Evolutionary conservation across 1,139 yeast species (phyloP).

Genomic region (Petasospora rhodanensis): DNA sequence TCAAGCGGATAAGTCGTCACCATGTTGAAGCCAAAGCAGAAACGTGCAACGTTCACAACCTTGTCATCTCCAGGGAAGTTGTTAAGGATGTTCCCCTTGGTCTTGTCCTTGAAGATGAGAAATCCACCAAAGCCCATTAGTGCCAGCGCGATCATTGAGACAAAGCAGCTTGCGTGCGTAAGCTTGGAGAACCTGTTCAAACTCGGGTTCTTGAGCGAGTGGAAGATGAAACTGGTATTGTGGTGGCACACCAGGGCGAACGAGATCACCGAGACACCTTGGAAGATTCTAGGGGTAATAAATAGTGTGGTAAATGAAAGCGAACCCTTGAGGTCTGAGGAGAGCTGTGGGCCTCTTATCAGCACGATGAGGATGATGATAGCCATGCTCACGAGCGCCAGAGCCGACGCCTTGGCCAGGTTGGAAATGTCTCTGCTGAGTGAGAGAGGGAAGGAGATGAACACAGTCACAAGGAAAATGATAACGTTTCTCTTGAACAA

Average conservation of each 20-base stretch:
- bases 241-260: conserved; percentile 96
- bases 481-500: conserved; percentile 62
- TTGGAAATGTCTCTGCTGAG: conserved; percentile 77
- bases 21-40: conserved; percentile 93
- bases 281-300: conserved; percentile 65
- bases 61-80: conserved; percentile 75
- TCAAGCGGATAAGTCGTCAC: conserved; percentile 90
- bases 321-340: conserved; percentile 41
- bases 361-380: conserved; percentile 73
- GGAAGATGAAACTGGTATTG: conserved; percentile 83
- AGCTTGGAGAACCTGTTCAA: conserved; percentile 66
- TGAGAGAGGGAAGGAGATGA: conserved; percentile 80
- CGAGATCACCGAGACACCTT: conserved; percentile 86
- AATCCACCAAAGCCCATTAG: conserved; percentile 80
- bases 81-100: conserved; percentile 83
- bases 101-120: conserved; percentile 65
- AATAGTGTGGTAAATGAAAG: conserved; percentile 47
- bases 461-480: conserved; percentile 62
- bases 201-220: conserved; percentile 74
- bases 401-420: conserved; percentile 81
- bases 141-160: conserved; percentile 77
- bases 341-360: conserved; percentile 64
- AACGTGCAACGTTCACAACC: conserved; percentile 76
- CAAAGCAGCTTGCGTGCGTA: conserved; percentile 79
- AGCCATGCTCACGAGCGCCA: conserved; percentile 82